Evolutionary conservation across 2,329 filamentous ascomycete species (phyloP).

Genomic region (Fusarium sp.): DNA sequence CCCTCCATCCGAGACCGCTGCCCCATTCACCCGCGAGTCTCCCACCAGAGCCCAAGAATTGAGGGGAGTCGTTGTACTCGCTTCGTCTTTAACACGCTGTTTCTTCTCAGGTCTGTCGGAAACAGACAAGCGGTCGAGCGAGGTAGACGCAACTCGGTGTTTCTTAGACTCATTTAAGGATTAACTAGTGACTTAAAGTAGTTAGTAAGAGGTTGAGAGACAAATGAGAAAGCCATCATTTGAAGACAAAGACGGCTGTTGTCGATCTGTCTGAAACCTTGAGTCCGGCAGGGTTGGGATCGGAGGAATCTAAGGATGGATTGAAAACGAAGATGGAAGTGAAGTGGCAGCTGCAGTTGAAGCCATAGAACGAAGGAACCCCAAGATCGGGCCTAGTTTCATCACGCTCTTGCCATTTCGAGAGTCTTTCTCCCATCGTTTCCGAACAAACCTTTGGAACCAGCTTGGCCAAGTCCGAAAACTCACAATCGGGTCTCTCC

Average conservation of each 20-base stretch:
- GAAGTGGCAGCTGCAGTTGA: not conserved
- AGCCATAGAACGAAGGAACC: not conserved
- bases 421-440: not conserved
- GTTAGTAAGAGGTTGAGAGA: not conserved
- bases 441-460: not conserved
- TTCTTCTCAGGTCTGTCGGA: not conserved
- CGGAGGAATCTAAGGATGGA: not conserved
- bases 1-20: no score
- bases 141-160: not conserved
- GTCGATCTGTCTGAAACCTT: not conserved
- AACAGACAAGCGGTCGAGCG: not conserved
- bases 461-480: not conserved
- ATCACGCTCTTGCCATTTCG: not conserved
- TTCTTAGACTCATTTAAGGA: not conserved
- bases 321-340: not conserved
- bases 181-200: not conserved
- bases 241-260: not conserved
- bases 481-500: no score
- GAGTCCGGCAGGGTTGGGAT: not conserved
- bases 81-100: not conserved
- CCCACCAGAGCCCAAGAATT: no score
- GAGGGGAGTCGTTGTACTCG: not conserved
- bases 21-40: no score
- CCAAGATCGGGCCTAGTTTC: not conserved
- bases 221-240: not conserved